These are phyloP conservation scores for Phytophthora cactorum DNA, from an alignment of 352 stramenopile genomes.

Conservation along the genomic window DNA sequence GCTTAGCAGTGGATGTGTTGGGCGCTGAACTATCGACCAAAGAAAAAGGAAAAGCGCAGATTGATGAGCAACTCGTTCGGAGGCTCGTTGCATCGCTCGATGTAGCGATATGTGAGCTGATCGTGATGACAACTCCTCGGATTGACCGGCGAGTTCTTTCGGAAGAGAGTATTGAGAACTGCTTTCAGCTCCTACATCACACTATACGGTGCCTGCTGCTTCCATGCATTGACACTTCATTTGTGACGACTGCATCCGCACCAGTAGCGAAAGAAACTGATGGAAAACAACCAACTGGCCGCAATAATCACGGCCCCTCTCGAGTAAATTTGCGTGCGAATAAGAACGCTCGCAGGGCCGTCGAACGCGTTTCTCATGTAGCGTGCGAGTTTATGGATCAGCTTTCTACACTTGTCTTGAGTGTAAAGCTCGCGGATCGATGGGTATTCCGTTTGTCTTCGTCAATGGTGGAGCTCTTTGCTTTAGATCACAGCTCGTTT, in stretches of 20 bases:
- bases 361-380: constrained; percentile 68
- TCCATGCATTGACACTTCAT: constrained; percentile 70
- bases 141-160: constrained; percentile 79
- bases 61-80: constrained; percentile 23
- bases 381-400: constrained; percentile 81
- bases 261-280: constrained; percentile 16
- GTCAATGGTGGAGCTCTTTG: constrained; percentile 73
- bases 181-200: constrained; percentile 69
- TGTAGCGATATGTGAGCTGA: constrained; percentile 72
- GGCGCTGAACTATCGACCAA: constrained; percentile 41
- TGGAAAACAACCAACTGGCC: constrained; percentile 11
- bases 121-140: constrained; percentile 70
- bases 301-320: constrained; percentile 23
- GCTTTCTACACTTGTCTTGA: constrained; percentile 57
- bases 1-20: constrained; percentile 68
- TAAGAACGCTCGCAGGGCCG: constrained; percentile 53
- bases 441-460: constrained; percentile 79
- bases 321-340: constrained; percentile 57
- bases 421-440: constrained; percentile 78
- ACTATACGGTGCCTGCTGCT: constrained; percentile 63
- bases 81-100: constrained; percentile 54
- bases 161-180: constrained; percentile 87
- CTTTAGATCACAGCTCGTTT: constrained; percentile 69
- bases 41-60: constrained; percentile 7
- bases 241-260: constrained; percentile 35